Base-by-base conservation (phyloP, 257 asterid genomes). In the Nicotiana sylvestris region DNA sequence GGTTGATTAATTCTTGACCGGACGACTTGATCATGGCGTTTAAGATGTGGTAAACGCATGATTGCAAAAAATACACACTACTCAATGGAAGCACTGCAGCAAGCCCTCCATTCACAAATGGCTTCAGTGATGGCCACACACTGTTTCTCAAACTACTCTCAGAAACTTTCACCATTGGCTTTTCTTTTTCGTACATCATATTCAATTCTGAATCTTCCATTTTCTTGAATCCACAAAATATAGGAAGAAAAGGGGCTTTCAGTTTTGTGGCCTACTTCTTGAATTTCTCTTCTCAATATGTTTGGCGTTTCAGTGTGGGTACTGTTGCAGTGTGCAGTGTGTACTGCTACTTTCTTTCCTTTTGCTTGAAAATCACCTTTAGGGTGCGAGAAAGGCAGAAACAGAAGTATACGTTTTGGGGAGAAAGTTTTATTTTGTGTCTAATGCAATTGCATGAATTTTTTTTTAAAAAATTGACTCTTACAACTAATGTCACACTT, bases 51-150 rank as follows among this genome's bases (percentile, higher is more conserved):
- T 39, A 39, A 39, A 0, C 1, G 49, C 49, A 39, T 39, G 49
- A 39, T 1, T 39, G 49, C 49, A 39, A 1, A 39, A 39, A 39
- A 39, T 39, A 39, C 10, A 39, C 53, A 43, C 32, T n/a, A 60
- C 77, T 10, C 35, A 4, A 29, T 25, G 4, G 68, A 62, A 62
- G 35, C 35, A 25, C 17, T 4, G 16, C 6, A 3, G 78, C 62
- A 7, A 81, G 83, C 18, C 56, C 68, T 27, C 83, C 83, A 46
- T 81, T 81, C 25, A 81, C 83, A 66, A 81, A 81, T 18, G 83
- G 83, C 78, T 81, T 64, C 27, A 80, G 3, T n/a, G 21, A 37
- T 64, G 65, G 51, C 76, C 61, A 80, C 2, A 43, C 37, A 27
- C 58, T 78, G 25, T 3, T 49, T 30, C 39, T 18, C 5, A 60